Evolutionary conservation across 1,284 basidiomycete species (phyloP), one percentile per base, ranked within the genome.

Genomic region (Spongispora temasekensis): DNA sequence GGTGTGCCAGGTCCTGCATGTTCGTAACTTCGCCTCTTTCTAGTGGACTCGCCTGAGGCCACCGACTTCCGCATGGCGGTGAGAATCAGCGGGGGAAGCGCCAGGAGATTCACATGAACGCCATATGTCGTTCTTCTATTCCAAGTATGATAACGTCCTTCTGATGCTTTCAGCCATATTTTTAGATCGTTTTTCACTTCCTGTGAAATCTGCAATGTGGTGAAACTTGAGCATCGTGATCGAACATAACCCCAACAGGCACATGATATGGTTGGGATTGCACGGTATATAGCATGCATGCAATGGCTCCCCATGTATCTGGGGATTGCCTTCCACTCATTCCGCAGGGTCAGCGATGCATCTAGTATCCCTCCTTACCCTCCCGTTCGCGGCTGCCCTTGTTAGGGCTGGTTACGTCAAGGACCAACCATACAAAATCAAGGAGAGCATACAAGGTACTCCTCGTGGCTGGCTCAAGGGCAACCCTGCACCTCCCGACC

Each of bases 381-480:
- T 65, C 55, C 27, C 57, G 6, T 52, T 63, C 9, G 40, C 15
- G 15, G 34, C 28, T 2, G 25, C 59, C 48, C 46, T 62, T 40
- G 67, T 56, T n/a, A 28, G 37, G 2, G 67, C 64, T 4, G 34
- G 46, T 25, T 25, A 19, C 19, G 35, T 57, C 15, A 34, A 8
- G 19, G 28, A 44, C 12, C 8, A 7, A 4, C 40, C 64, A 0
- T 25, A 60, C 55, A 68, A 53, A 52, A n/a, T 72, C 58, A 69
- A 69, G 59, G 70, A 69, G n/a, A 69, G 58, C 19, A 67, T 69
- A 17, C 2, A 56, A 13, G 52, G 42, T 0, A 58, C 61, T 34
- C 68, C 68, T 59, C 67, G 2, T 30, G 70, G 67, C 2, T 69
- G 68, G 68, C 1, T 55, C 40, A 62, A 40, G 42, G 34, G 48